A percentile compares a stretch with the other conserved stretches of the same genome.
phyloP scores from a whole-genome alignment of 345 rosid species.

The Isatis tinctoria region DNA sequence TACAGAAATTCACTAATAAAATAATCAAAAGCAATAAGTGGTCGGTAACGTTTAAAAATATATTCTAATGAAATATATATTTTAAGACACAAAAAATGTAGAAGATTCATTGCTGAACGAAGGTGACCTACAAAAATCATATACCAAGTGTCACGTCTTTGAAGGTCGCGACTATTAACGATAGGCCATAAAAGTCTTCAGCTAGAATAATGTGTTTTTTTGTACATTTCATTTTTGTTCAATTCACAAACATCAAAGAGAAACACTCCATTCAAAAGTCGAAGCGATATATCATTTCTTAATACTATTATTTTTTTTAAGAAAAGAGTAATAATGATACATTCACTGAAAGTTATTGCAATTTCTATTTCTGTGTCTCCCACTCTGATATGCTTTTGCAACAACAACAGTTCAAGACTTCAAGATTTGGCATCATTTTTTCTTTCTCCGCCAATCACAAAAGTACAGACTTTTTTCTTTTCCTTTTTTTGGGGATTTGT shows the following conservation, averaged over 20 bases:
- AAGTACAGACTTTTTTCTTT: background rate
- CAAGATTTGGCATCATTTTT: constrained; percentile 7
- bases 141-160: constrained; percentile 14
- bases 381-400: constrained; percentile 10
- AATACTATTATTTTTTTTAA: background rate
- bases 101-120: too few relatives aligned
- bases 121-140: too few relatives aligned
- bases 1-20: background rate
- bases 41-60: too few relatives aligned
- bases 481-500: background rate
- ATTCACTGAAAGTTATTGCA: constrained; percentile 4
- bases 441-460: background rate
- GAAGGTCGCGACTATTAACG: background rate
- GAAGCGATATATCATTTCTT: background rate
- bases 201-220: background rate
- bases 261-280: background rate
- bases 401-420: background rate
- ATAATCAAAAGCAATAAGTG: background rate
- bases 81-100: background rate
- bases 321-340: background rate
- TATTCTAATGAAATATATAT: too few relatives aligned
- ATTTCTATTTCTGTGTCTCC: constrained; percentile 12
- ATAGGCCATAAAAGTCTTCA: background rate
- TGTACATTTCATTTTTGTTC: background rate
- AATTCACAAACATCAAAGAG: background rate